A percentile compares a stretch with the other conserved stretches of the same genome.
phyloP scores from a whole-genome alignment of 768 basidiomycete genomes.

The Coprinopsis cinerea region DNA sequence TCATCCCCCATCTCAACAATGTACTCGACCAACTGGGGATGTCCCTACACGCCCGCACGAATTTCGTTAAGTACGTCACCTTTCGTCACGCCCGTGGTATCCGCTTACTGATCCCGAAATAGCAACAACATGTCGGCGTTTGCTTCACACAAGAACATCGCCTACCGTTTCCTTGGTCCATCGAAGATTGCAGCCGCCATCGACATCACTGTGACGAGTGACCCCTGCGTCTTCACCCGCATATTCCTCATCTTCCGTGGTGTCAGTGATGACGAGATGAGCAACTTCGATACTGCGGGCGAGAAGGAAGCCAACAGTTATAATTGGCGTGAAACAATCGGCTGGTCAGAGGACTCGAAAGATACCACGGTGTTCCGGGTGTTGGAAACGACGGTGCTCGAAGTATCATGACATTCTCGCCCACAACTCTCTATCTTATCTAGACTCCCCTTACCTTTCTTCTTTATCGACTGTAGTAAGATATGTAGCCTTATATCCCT shows the following conservation, averaged over 20 bases:
- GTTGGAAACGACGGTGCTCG: conserved; percentile 73
- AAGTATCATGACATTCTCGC: conserved; percentile 41
- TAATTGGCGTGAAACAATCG: conserved; percentile 78
- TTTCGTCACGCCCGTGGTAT: background rate
- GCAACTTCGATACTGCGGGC: conserved; percentile 67
- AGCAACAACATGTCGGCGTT: conserved; percentile 77
- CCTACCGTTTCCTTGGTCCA: conserved; percentile 83
- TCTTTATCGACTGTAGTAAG: background rate
- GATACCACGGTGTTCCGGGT: conserved; percentile 71
- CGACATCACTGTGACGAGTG: conserved; percentile 77
- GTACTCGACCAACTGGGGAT: conserved; percentile 84
- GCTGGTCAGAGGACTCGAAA: conserved; percentile 78
- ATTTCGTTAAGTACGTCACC: conserved; percentile 65
- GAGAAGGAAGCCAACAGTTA: conserved; percentile 80
- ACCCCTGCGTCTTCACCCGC: conserved; percentile 77
- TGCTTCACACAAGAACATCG: conserved; percentile 76
- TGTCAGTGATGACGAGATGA: conserved; percentile 72
- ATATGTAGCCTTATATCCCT: background rate
- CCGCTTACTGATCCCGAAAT: conserved; percentile 4
- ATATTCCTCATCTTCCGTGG: conserved; percentile 86
- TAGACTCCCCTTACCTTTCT: background rate
- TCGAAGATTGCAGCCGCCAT: conserved; percentile 78
- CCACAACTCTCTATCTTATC: background rate
- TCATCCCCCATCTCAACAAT: conserved; percentile 72
- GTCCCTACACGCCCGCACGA: conserved; percentile 75